Evolutionary conservation across 2,329 filamentous ascomycete genomes (phyloP), one percentile per base, ranked within the genome.

Genomic region (Stylonectria norvegica): DNA sequence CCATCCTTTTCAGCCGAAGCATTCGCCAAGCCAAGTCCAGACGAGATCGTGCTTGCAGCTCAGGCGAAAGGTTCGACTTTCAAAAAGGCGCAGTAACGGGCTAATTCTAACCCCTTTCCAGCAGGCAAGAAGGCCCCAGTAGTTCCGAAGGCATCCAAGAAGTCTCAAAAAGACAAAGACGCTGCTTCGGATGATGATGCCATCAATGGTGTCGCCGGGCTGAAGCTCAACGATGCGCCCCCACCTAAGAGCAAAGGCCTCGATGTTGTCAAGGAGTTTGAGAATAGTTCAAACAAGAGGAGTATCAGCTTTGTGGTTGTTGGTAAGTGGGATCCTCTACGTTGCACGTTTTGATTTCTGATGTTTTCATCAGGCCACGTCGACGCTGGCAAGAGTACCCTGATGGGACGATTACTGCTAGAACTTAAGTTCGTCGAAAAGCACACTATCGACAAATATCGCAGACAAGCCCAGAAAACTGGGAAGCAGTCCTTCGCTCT

Each of bases 401-500:
- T 98, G 25, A 97, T 98, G 91, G 93, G 91, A 1, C 82, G 93
- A n/a, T 66, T 98, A 19, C 71, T 98, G 5, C 82, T 91, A 29
- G 93, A 98, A 55, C 76, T 95, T 28, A 86, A 90, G 44, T 86
- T 90, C 18, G 82, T 98, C 5, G 87, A 95, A 52, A 81, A 95
- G 59, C 76, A 90, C 44, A 91, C 90, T 0, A 76, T 98, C 45
- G 89, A 95, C 41, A 91, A 86, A 61, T 90, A 94, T 55, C 79
- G 83, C 15, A 86, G 85, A 62, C 90, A 96, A 66, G 91, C 93
- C 1, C 85, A 95, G 54, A 88, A 83, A 44, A 86, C 95, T 27
- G 93, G 93, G 5, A 98, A 98, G 63, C 84, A 87, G 2, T 97
- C 93, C 0, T 98, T 98, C 65, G 91, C 91, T 10, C 76, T 98